Evolutionary conservation across 2,329 filamentous ascomycete genomes (phyloP).

Genomic region (Botrytis sinoallii): DNA sequence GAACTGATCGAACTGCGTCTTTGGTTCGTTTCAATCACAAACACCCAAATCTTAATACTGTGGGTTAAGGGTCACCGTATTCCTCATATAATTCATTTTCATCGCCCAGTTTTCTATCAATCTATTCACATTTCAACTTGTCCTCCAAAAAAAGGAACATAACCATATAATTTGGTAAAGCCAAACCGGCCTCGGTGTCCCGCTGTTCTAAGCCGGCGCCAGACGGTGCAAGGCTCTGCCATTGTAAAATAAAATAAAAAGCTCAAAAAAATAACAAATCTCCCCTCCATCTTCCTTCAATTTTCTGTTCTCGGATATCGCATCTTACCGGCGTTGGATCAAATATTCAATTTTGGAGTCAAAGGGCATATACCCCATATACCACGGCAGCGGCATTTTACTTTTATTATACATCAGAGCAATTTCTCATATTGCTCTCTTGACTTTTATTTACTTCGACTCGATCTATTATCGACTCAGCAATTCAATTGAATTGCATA

Average conservation of each 20-base stretch:
- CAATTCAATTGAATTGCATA: slow-evolving; percentile 35
- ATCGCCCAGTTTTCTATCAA: slow-evolving; percentile 27
- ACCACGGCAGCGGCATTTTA: slow-evolving; percentile 31
- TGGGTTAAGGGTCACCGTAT: slow-evolving; percentile 27
- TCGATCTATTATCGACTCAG: slow-evolving; percentile 38
- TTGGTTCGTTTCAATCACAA: neutral
- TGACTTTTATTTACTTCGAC: slow-evolving; percentile 30
- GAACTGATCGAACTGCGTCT: slow-evolving; percentile 3
- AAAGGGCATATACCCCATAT: slow-evolving; percentile 34
- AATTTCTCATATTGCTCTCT: slow-evolving; percentile 15
- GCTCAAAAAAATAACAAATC: slow-evolving; percentile 8
- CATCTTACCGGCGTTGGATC: slow-evolving; percentile 35
- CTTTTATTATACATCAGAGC: slow-evolving; percentile 15
- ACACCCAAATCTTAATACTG: neutral
- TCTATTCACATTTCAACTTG: slow-evolving; percentile 22
- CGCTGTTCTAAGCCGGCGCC: slow-evolving; percentile 38
- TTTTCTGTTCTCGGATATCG: slow-evolving; percentile 25
- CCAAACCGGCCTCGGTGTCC: slow-evolving; percentile 36
- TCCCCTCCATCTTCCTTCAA: slow-evolving; percentile 26
- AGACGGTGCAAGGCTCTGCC: slow-evolving; percentile 38
- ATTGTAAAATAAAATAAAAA: slow-evolving; percentile 18
- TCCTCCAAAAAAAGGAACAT: slow-evolving; percentile 26
- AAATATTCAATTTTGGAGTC: slow-evolving; percentile 23
- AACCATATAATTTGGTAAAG: slow-evolving; percentile 35
- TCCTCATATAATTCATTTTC: slow-evolving; percentile 29